Evolutionary conservation across 2,329 filamentous ascomycete species (phyloP), one percentile per base, ranked within the genome.

Genomic region (Aspergillus aculeatinus): DNA sequence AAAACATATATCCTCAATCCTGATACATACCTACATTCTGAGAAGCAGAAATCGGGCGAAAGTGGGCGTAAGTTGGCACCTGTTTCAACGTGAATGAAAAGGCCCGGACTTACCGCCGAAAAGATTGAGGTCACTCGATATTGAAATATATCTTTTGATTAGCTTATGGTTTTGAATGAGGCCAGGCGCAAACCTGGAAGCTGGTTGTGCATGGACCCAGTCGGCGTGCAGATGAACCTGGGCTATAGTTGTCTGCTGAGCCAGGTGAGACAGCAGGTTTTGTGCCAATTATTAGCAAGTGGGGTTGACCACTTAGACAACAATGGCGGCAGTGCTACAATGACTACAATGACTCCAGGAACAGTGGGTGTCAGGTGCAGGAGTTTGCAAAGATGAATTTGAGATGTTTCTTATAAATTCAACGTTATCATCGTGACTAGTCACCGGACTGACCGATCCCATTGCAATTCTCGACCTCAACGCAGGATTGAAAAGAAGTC

Each of bases 381-480:
- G 27, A 29, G 27, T 29, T 29, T 29, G 27, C 27, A 29, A 29
- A 29, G 27, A 7, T 29, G 27, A 29, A 29, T 29, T 29, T 29
- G 7, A 29, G 7, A 35, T 35, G 14, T 16, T 12, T 16, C 33
- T 35, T 35, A 21, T 35, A 21, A 23, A 55, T 55, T 55, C 53
- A 48, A 21, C 42, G 29, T 42, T 55, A 55, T 25, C 53, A 55
- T 55, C 53, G 19, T 47, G 48, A 44, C 53, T 44, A 33, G 47
- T 52, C 57, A 53, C 31, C 12, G 57, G 47, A 35, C 27, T 33
- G 33, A 33, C 48, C 39, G 31, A 50, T 51, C 52, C 52, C 58
- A 56, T 52, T 52, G 52, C 52, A 48, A 56, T 48, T 48, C 33
- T 56, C 58, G 39, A 56, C 58, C 47, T 48, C 48, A 51, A 56